Base-by-base conservation (phyloP, 768 basidiomycete genomes). In the Leccinum broughii region DNA sequence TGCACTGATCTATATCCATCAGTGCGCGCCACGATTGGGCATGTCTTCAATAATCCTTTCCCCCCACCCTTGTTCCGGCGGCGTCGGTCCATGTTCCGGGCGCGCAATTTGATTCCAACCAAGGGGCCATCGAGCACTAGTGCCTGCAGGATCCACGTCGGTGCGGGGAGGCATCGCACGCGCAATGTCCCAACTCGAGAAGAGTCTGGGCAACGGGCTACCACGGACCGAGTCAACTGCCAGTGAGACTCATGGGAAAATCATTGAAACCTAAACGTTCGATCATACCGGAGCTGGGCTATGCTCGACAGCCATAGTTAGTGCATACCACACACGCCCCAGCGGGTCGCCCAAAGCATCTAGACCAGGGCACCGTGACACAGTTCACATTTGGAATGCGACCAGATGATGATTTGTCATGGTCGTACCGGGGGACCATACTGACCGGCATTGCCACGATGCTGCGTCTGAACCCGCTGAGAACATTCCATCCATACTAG, bases 271-370 rank as follows among this genome's bases (percentile, higher is more conserved):
- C 37, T 28, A 60, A 56, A 60, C 48, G 56, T 72, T 75, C 72
- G 73, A 71, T 72, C 69, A 71, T 51, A 64, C 55, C 70, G 70
- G 70, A 64, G 14, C 34, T 61, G 57, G 72, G 73, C 72, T 66
- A 70, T 73, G 72, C 70, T n/a, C 5, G 35, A 59, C 56, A 59
- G 44, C 59, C 61, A 66, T 63, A 68, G 58, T 65, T 59, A 26
- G 62, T 63, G 20, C 46, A 26, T 48, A 51, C 50, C 52, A 64
- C 62, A 59, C 59, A 56, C 51, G 51, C 32, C 37, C 54, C 63
- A 54, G 37, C 48, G 15, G 55, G 50, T 22, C 26, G 30, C 35
- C 67, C 62, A 50, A 58, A 22, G 24, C 32, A 24, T 22, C 64
- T 54, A 56, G 58, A 58, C 67, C 55, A 51, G 50, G 62, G 34